Evolutionary conservation across 2,329 filamentous ascomycete genomes (phyloP).

Genomic region (Pseudopithomyces maydicus): DNA sequence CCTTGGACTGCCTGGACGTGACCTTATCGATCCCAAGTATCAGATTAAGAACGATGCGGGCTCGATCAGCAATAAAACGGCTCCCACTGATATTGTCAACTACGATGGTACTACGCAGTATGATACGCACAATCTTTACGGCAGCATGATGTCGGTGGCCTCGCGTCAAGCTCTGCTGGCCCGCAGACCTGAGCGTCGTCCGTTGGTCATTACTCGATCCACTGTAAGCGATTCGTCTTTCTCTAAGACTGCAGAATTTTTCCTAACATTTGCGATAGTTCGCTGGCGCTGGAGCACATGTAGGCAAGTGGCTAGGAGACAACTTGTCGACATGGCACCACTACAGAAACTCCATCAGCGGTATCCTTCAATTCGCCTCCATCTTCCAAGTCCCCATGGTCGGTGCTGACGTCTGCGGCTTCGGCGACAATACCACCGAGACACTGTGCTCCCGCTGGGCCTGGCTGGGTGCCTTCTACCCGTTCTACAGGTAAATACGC

Average conservation of each 20-base stretch:
- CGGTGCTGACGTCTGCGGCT: constrained; percentile 74
- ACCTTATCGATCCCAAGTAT: constrained; percentile 70
- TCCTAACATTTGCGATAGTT: constrained; percentile 49
- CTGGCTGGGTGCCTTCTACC: constrained; percentile 71
- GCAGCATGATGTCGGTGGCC: constrained; percentile 72
- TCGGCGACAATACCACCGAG: constrained; percentile 68
- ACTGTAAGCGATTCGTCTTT: constrained; percentile 50
- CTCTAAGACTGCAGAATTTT: neutral
- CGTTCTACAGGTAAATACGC: constrained; percentile 64
- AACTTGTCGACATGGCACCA: constrained; percentile 51
- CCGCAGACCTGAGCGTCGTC: constrained; percentile 66
- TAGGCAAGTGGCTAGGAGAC: constrained; percentile 66
- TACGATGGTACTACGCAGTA: constrained; percentile 70
- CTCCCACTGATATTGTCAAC: constrained; percentile 70
- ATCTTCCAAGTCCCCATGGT: constrained; percentile 55
- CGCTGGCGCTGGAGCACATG: constrained; percentile 67
- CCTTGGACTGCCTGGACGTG: constrained; percentile 64
- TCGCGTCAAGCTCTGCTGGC: constrained; percentile 70
- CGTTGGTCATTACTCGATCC: constrained; percentile 74
- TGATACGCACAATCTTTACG: constrained; percentile 78
- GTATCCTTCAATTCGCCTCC: constrained; percentile 51
- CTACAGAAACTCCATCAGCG: constrained; percentile 48
- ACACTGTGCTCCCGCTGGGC: constrained; percentile 75
- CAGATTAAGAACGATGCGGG: constrained; percentile 62
- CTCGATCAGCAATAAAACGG: constrained; percentile 53